These are phyloP conservation scores for Rhododendron mucronatum DNA, from an alignment of 148 eudicot genomes.

Conservation along the genomic window DNA sequence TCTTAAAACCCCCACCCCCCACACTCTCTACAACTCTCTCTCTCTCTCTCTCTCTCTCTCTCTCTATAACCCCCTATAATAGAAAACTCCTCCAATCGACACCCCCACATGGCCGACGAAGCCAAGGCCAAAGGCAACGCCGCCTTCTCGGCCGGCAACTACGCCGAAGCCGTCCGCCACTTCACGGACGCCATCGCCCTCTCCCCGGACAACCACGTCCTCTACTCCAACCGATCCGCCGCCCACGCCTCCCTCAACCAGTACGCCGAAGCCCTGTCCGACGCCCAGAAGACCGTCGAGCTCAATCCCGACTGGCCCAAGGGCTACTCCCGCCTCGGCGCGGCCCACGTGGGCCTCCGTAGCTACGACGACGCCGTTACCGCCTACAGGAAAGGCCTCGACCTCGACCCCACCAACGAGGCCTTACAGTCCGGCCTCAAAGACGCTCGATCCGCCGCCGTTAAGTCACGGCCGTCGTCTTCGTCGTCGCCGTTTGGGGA, in stretches of 20 bases:
- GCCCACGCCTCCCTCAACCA: slow-evolving; percentile 63
- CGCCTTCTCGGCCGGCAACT: slow-evolving; percentile 76
- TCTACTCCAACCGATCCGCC: slow-evolving; percentile 93
- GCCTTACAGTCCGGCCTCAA: slow-evolving; percentile 60
- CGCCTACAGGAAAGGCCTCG: slow-evolving; percentile 73
- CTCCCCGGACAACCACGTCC: slow-evolving; percentile 59
- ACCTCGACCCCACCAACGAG: slow-evolving; percentile 69
- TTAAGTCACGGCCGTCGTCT: slow-evolving; percentile 2
- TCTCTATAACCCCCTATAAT: background rate
- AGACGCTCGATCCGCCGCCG: slow-evolving; percentile 51
- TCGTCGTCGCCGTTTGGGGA: slow-evolving; percentile 63
- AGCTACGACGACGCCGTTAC: slow-evolving; percentile 43
- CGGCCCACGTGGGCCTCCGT: slow-evolving; percentile 58
- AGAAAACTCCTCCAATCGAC: background rate
- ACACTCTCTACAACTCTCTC: background rate
- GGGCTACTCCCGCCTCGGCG: slow-evolving; percentile 79
- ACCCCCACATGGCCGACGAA: slow-evolving; percentile 66
- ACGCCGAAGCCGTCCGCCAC: background rate
- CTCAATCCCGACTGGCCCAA: slow-evolving; percentile 82
- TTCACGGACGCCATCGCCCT: background rate
- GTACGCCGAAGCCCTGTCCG: slow-evolving; percentile 59
- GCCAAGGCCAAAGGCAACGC: slow-evolving; percentile 96
- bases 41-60: background rate
- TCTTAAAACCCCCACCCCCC: background rate
- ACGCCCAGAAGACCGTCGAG: slow-evolving; percentile 75